Conservation (phyloP, 805 yeast genomes). For the Ogataea paraovalis region DNA sequence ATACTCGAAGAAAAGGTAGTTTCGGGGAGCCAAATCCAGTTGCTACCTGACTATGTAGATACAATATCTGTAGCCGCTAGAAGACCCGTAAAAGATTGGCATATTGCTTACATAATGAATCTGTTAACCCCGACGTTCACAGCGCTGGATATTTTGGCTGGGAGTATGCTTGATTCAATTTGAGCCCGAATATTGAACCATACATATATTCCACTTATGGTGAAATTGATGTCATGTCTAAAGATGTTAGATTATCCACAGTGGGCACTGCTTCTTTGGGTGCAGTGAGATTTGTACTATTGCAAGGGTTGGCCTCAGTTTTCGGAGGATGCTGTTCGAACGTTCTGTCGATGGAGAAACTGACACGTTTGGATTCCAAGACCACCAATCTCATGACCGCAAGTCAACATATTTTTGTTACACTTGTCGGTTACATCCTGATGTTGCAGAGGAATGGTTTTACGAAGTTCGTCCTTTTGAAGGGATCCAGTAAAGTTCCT, state of each 20-base stretch:
- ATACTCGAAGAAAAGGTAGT: too few relatives aligned
- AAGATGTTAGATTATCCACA: background rate
- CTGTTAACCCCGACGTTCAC: too few relatives aligned
- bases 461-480: constrained; percentile 17
- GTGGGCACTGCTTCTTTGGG: background rate
- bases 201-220: too few relatives aligned
- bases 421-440: constrained; percentile 39
- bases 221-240: background rate
- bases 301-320: constrained; percentile 31
- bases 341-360: constrained; percentile 57
- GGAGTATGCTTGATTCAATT: too few relatives aligned
- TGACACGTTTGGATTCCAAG: constrained; percentile 36
- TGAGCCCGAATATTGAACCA: too few relatives aligned
- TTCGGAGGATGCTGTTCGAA: constrained; percentile 76
- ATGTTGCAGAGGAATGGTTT: constrained; percentile 19
- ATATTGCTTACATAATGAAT: too few relatives aligned
- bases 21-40: too few relatives aligned
- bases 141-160: too few relatives aligned
- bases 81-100: too few relatives aligned
- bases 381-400: constrained; percentile 55
- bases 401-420: constrained; percentile 50
- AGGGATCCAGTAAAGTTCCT: constrained; percentile 38
- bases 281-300: background rate
- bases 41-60: too few relatives aligned
- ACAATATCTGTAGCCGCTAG: too few relatives aligned